These are phyloP conservation scores for Globisporangium rhizosaccharum DNA, from an alignment of 352 stramenopile genomes.

Conservation along the genomic window DNA sequence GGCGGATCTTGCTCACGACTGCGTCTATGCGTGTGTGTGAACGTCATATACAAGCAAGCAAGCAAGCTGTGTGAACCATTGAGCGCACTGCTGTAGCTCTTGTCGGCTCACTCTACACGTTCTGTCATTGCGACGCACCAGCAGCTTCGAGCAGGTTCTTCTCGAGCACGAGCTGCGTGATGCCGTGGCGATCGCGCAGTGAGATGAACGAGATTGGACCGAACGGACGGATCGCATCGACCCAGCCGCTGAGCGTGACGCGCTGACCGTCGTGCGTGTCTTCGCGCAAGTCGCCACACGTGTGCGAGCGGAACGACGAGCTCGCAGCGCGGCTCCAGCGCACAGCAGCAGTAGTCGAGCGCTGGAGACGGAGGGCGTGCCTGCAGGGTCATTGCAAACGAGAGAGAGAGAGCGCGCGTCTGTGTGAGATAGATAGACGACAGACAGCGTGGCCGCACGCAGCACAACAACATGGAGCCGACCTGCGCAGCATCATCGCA, in stretches of 20 bases:
- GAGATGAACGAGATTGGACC: constrained; percentile 80
- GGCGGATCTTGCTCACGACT: constrained; percentile 46
- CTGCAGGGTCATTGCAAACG: neutral
- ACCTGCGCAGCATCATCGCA: constrained; percentile 21
- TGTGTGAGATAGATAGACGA: neutral
- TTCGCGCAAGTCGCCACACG: constrained; percentile 60
- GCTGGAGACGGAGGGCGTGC: constrained; percentile 1
- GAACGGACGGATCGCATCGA: constrained; percentile 71
- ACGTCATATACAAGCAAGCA: no score
- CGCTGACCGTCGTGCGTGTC: constrained; percentile 35
- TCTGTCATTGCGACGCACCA: constrained; percentile 21
- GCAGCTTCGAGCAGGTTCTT: constrained; percentile 41
- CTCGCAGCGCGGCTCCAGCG: constrained; percentile 15
- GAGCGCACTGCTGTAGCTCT: no score
- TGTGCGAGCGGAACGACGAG: constrained; percentile 59
- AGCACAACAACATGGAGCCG: no score
- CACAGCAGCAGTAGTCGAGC: constrained; percentile 2
- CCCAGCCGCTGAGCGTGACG: constrained; percentile 76
- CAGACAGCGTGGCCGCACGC: neutral
- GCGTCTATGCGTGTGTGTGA: constrained; percentile 19
- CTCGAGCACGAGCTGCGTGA: constrained; percentile 78
- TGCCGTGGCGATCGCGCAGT: constrained; percentile 70
- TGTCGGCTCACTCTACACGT: no score
- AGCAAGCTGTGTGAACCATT: no score
- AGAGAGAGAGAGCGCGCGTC: neutral